Conservation (phyloP, 2,329 filamentous ascomycete genomes). For the Alternaria metachromatica region DNA sequence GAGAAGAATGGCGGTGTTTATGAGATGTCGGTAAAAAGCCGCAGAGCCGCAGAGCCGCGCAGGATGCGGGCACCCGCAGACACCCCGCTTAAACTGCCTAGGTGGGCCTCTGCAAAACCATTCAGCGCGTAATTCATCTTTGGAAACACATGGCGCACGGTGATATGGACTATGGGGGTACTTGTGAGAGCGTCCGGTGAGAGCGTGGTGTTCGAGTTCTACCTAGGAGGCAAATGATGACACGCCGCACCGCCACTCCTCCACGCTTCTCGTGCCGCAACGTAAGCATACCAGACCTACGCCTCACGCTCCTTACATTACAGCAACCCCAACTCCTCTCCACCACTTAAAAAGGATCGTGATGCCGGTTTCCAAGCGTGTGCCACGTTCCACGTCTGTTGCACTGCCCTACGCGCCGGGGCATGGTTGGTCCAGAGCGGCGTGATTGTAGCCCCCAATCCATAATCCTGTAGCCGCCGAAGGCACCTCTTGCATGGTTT, state of each 20-base stretch:
- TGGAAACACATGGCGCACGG: background rate
- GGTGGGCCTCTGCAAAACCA: background rate
- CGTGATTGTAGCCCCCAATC: slow-evolving; percentile 1
- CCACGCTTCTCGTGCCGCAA: background rate
- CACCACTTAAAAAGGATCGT: background rate
- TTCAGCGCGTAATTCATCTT: background rate
- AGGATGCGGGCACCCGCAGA: background rate
- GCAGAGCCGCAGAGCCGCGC: background rate
- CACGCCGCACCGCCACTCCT: background rate
- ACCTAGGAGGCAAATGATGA: background rate
- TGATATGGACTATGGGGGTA: background rate
- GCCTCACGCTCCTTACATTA: background rate
- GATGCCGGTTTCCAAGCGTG: slow-evolving; percentile 4
- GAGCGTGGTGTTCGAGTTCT: background rate
- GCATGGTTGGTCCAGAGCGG: slow-evolving; percentile 10
- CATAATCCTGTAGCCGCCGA: slow-evolving; percentile 9
- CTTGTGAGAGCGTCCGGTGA: background rate
- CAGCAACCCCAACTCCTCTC: background rate
- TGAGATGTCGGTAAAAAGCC: background rate
- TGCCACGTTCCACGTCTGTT: slow-evolving; percentile 3
- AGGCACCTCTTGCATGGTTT: slow-evolving; percentile 7
- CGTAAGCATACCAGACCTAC: background rate
- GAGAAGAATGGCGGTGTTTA: background rate
- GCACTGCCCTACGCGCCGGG: slow-evolving; percentile 3
- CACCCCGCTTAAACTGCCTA: background rate